A percentile compares a stretch with the other conserved stretches of the same genome.
Evolutionary conservation across 2,329 filamentous ascomycete genomes (phyloP).

Genomic region (Talaromyces pinophilus): DNA sequence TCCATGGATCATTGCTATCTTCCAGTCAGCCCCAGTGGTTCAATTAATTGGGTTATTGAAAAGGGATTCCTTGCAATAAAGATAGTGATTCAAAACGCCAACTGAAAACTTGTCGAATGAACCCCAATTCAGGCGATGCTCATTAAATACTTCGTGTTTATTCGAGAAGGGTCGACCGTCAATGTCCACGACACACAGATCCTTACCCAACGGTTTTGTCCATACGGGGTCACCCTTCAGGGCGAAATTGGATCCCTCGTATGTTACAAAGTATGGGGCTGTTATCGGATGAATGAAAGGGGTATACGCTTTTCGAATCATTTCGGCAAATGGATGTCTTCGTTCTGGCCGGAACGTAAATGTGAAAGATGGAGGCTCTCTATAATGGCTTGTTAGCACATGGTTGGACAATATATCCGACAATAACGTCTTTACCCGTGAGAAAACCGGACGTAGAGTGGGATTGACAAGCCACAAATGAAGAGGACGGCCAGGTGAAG

Average conservation of each 20-base stretch:
- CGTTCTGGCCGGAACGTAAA: not conserved
- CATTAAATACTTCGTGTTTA: conserved; percentile 12
- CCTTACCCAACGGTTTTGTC: conserved; percentile 15
- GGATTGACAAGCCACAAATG: conserved; percentile 3
- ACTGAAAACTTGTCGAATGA: conserved; percentile 15
- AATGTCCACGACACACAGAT: conserved; percentile 16
- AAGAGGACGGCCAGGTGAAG: conserved; percentile 1
- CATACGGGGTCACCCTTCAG: conserved; percentile 6
- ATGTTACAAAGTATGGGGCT: conserved; percentile 14
- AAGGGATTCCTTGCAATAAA: conserved; percentile 5
- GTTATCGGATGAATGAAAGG: conserved; percentile 14
- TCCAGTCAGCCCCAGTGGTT: not conserved
- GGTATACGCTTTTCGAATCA: conserved; percentile 2
- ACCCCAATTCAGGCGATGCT: conserved; percentile 8
- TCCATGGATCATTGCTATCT: conserved; percentile 14
- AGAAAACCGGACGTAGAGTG: not conserved
- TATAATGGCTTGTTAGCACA: not conserved
- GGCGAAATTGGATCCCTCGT: conserved; percentile 16
- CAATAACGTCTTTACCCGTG: not conserved
- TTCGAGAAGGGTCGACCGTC: conserved; percentile 15
- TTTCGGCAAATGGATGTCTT: conserved; percentile 12
- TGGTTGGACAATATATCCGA: not conserved
- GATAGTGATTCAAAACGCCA: conserved; percentile 16
- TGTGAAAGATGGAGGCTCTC: not conserved
- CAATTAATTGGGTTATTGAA: not conserved